A percentile compares a stretch with the other conserved stretches of the same genome.
These are phyloP conservation scores for Puccinia novopanici DNA, from an alignment of 1,284 basidiomycete genomes.

Conservation along the genomic window DNA sequence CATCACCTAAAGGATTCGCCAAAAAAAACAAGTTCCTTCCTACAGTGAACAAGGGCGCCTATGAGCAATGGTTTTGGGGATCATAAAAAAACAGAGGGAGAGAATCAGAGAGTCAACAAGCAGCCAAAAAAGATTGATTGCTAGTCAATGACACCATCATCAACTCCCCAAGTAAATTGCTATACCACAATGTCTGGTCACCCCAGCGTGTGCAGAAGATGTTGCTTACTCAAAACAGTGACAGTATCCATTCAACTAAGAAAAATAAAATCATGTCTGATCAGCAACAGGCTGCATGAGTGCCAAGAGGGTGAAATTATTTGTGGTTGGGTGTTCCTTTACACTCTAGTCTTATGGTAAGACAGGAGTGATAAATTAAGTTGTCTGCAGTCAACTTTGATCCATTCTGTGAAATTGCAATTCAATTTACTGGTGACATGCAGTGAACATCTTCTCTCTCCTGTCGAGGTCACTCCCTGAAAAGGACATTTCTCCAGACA, in stretches of 20 bases:
- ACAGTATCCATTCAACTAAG: too few relatives aligned
- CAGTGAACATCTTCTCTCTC: background rate
- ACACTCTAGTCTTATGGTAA: background rate
- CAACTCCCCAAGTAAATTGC: background rate
- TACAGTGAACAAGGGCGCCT: slow-evolving; percentile 46
- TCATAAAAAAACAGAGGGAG: background rate
- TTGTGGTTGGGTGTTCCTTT: background rate
- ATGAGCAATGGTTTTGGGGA: slow-evolving; percentile 41
- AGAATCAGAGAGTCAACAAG: background rate
- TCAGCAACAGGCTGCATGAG: slow-evolving; percentile 14
- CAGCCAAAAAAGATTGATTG: background rate
- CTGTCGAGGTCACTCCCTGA: background rate
- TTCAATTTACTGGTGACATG: background rate
- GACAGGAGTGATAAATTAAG: background rate
- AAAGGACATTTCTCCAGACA: too few relatives aligned
- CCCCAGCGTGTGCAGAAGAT: slow-evolving; percentile 42
- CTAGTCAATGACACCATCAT: background rate
- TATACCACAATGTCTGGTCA: slow-evolving; percentile 42
- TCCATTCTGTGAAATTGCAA: background rate
- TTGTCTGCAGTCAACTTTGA: background rate
- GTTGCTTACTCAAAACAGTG: background rate
- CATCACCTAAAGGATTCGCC: slow-evolving; percentile 43
- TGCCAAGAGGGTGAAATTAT: slow-evolving; percentile 43
- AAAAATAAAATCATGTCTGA: background rate
- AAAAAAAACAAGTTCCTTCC: slow-evolving; percentile 43